Percentiles rank a stretch among this genome's conserved stretches.
Evolutionary conservation across 306 rosid genomes (phyloP).

Genomic region (Aeschynomene evenia): DNA sequence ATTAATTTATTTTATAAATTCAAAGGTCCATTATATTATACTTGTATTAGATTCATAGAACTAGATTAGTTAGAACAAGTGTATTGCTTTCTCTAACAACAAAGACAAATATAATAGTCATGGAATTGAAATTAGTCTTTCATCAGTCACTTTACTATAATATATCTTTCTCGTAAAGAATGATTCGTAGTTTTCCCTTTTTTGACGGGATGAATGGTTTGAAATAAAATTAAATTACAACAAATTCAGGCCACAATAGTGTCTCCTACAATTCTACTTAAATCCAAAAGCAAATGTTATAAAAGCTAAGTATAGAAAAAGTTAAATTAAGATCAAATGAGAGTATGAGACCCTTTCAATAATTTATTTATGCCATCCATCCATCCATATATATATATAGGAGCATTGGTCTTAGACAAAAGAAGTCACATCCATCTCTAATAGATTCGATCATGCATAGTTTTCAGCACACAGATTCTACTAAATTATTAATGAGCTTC

Average conservation of each 20-base stretch:
- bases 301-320: not conserved
- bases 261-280: not conserved
- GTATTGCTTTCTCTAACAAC: not conserved
- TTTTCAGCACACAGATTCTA: constrained; percentile 8
- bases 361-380: not conserved
- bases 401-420: constrained; percentile 24
- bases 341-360: not conserved
- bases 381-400: too few species aligned
- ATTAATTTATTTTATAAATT: too few species aligned
- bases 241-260: not conserved
- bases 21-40: too few species aligned
- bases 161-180: not conserved
- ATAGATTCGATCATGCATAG: constrained; percentile 25
- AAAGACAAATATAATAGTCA: too few species aligned
- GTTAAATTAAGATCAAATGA: too few species aligned
- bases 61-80: too few species aligned
- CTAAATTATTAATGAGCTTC: constrained; percentile 1
- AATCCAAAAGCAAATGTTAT: not conserved
- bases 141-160: not conserved
- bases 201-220: not conserved
- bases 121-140: not conserved
- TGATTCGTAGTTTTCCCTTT: not conserved
- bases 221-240: not conserved
- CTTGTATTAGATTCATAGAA: too few species aligned
- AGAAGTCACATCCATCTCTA: constrained; percentile 8